Evolutionary conservation across 441 rosid species (phyloP), one percentile per base, ranked within the genome.

Genomic region (Gossypium aridum): DNA sequence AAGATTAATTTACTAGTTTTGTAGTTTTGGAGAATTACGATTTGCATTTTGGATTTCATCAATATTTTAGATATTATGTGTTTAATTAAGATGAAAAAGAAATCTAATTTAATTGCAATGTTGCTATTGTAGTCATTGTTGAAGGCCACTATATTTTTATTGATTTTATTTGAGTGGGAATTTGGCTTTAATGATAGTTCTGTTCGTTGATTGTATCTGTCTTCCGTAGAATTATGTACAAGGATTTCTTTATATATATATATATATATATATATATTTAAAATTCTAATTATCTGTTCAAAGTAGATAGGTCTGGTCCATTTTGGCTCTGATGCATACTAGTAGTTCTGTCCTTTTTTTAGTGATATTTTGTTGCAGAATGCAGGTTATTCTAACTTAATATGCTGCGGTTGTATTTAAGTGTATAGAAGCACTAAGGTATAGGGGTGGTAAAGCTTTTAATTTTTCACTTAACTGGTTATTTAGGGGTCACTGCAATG

Each of bases 401-500:
- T 69, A 4, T 47, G n/a, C 2, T 1, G 14, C 22, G 64, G 5
- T 60, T 7, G 6, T 71, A 34, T 55, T 28, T 2, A 65, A 65
- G 31, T 20, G 23, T 56, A 22, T 39, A 39, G 7, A 2, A 7
- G 9, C 6, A 25, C 10, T 45, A 23, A 9, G 45, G 12, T 31
- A 23, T 56, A 13, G 3, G 22, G 60, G 62, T 31, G 61, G 16
- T 31, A 2, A 55, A n/a, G 7, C 2, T 54, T 31, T 70, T 26
- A 28, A 53, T 70, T 34, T 34, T 49, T 60, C 51, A 34, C 13
- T 64, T 31, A 23, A 16, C 70, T 63, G 31, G 10, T 73, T 63
- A 28, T 56, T 4, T 37, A 80, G 83, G 82, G 70, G 76, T 66
- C 67, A 57, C 82, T 78, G 90, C 87, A 56, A 96, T 96, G 99